Conservation (phyloP, 2,329 filamentous ascomycete genomes). For the Thielaviopsis euricoi region DNA sequence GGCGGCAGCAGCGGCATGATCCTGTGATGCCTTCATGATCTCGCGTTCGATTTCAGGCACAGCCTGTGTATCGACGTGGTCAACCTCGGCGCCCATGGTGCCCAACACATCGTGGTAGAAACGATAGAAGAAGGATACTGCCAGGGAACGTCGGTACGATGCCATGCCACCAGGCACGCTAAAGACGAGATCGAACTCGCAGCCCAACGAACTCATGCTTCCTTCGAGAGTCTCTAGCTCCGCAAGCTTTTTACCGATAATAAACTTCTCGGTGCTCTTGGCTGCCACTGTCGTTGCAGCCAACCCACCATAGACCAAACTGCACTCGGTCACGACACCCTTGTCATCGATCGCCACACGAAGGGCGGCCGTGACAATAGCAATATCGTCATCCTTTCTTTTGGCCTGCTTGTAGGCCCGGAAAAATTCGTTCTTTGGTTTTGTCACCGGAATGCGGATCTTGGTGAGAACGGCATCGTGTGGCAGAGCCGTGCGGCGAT, state of each 20-base stretch:
- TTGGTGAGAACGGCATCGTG: constrained; percentile 71
- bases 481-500: constrained; percentile 67
- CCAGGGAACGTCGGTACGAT: constrained; percentile 80
- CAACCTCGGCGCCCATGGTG: constrained; percentile 27
- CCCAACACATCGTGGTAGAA: constrained; percentile 84
- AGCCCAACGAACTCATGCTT: constrained; percentile 73
- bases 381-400: constrained; percentile 94
- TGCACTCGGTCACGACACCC: constrained; percentile 55
- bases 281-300: constrained; percentile 81
- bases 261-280: constrained; percentile 56
- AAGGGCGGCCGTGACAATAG: constrained; percentile 82
- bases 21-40: constrained; percentile 66
- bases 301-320: constrained; percentile 89
- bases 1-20: constrained; percentile 54
- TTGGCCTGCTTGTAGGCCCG: constrained; percentile 93
- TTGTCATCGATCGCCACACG: constrained; percentile 54
- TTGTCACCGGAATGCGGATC: constrained; percentile 67
- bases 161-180: constrained; percentile 96
- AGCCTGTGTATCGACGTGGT: constrained; percentile 50
- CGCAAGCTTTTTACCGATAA: constrained; percentile 63
- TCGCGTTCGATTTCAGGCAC: constrained; percentile 72
- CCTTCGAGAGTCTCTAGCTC: constrained; percentile 75
- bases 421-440: constrained; percentile 64
- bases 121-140: constrained; percentile 87
- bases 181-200: constrained; percentile 77